Conservation (phyloP, 2,329 filamentous ascomycete genomes). For the Fonsecaea multimorphosa region DNA sequence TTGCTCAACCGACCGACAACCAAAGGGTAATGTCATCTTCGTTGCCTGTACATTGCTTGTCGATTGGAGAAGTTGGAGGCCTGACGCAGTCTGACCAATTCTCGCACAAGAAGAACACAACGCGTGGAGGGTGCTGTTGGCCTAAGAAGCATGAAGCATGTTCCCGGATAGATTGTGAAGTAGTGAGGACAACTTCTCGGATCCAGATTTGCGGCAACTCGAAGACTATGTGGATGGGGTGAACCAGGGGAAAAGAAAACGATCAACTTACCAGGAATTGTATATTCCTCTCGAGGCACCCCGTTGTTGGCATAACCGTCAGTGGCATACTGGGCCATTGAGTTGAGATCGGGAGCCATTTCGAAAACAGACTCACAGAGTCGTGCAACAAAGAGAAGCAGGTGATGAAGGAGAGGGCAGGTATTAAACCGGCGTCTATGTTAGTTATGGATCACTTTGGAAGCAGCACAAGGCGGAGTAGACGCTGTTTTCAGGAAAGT, state of each 20-base stretch:
- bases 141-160: too few relatives aligned
- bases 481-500: neutral
- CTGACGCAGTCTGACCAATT: too few relatives aligned
- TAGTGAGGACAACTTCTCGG: neutral
- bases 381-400: neutral
- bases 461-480: neutral
- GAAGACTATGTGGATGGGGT: neutral
- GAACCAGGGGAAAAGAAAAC: neutral
- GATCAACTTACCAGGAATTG: slow-evolving; percentile 42
- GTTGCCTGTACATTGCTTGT: too few relatives aligned
- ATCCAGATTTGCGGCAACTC: neutral
- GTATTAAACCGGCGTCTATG: neutral
- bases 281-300: slow-evolving; percentile 57
- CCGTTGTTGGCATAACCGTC: slow-evolving; percentile 50
- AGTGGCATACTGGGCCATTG: slow-evolving; percentile 36
- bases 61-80: too few relatives aligned
- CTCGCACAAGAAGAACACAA: too few relatives aligned
- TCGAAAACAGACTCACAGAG: neutral
- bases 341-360: slow-evolving; percentile 40
- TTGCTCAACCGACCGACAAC: too few relatives aligned
- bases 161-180: too few relatives aligned
- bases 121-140: too few relatives aligned
- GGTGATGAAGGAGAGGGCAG: neutral
- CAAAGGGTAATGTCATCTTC: too few relatives aligned
- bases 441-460: neutral